Evolutionary conservation across 2,329 filamentous ascomycete species (phyloP).

Genomic region (Niveomyces coronatus): DNA sequence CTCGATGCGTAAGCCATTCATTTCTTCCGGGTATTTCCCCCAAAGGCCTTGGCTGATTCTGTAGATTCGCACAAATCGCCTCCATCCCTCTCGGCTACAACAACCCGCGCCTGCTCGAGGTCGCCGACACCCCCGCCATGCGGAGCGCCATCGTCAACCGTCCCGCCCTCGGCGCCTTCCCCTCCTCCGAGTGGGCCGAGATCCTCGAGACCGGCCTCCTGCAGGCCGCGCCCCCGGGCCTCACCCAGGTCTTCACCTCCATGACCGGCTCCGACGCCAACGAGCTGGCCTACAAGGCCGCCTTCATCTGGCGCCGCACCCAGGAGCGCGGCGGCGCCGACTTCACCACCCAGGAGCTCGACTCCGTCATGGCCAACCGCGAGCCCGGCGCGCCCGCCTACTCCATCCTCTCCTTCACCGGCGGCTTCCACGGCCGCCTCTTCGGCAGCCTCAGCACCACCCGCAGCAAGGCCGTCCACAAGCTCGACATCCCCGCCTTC

Average conservation of each 20-base stretch:
- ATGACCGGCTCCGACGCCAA: conserved; percentile 88
- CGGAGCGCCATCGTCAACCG: conserved; percentile 73
- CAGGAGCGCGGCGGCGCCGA: conserved; percentile 73
- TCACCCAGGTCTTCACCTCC: conserved; percentile 83
- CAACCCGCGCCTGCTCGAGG: conserved; percentile 64
- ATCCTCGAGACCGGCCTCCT: conserved; percentile 74
- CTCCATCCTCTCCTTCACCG: conserved; percentile 82
- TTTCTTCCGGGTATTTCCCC: neutral
- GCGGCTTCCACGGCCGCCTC: conserved; percentile 80
- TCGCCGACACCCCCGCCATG: conserved; percentile 70
- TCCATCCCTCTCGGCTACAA: conserved; percentile 91
- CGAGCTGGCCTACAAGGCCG: conserved; percentile 89
- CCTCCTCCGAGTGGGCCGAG: conserved; percentile 70
- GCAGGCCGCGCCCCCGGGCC: conserved; percentile 68
- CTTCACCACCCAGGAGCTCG: conserved; percentile 68
- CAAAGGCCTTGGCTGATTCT: neutral
- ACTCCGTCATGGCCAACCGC: conserved; percentile 70
- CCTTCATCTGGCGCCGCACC: conserved; percentile 86
- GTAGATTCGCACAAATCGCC: conserved; percentile 78
- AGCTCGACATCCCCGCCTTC: conserved; percentile 88
- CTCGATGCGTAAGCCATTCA: conserved; percentile 51
- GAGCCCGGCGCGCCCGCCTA: conserved; percentile 65
- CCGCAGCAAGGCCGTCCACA: conserved; percentile 88
- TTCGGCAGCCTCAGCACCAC: conserved; percentile 84
- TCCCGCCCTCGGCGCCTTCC: conserved; percentile 84